A percentile compares a stretch with the other conserved stretches of the same genome.
Conservation (phyloP, 352 stramenopile species). For the Pythium coloratum region DNA sequence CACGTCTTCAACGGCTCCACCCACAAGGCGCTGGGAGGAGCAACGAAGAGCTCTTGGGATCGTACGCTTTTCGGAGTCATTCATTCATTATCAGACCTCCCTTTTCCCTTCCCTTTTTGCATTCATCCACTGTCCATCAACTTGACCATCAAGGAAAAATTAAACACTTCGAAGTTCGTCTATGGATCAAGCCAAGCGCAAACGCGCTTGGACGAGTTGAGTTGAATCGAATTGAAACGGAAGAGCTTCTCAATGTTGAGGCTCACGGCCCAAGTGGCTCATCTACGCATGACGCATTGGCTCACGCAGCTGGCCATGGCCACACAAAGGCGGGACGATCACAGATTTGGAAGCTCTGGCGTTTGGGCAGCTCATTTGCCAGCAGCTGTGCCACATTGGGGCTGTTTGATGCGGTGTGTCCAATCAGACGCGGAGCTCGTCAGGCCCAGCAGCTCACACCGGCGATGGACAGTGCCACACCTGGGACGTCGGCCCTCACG, state of each 20-base stretch:
- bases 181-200: no score
- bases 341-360: not conserved
- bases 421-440: not conserved
- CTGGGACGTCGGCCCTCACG: not conserved
- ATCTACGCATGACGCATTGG: conserved; percentile 4
- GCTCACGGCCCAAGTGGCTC: not conserved
- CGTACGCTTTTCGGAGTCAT: not conserved
- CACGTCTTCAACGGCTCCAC: not conserved
- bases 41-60: not conserved
- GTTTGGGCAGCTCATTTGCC: not conserved
- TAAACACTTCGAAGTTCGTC: no score
- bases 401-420: not conserved
- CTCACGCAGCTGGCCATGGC: not conserved
- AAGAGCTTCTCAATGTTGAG: no score
- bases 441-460: not conserved
- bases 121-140: not conserved
- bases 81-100: not conserved
- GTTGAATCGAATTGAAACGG: no score
- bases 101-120: not conserved
- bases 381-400: not conserved
- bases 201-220: no score
- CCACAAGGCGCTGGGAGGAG: not conserved
- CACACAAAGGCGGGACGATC: conserved; percentile 9
- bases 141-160: no score
- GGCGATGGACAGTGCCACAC: not conserved